Evolutionary conservation across 306 rosid genomes (phyloP), one percentile per base, ranked within the genome.

Genomic region (Sophora flavescens): DNA sequence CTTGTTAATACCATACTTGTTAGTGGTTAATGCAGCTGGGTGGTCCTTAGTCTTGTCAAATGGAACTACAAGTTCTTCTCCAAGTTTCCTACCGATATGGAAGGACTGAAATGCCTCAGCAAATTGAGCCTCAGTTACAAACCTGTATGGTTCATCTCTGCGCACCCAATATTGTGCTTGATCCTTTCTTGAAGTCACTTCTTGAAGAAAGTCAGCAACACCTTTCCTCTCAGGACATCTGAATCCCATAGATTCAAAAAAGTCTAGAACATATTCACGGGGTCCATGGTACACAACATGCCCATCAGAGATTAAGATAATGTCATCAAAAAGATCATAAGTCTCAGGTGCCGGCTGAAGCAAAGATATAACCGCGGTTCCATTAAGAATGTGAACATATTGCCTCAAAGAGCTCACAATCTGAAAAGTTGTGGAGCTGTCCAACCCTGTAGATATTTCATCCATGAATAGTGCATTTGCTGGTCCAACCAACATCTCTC

Each of bases 401-500:
- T 84, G 88, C 48, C 70, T 82, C 13, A 87, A 45, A 67, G 77
- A 87, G 77, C 69, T 87, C 77, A 84, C 77, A 44, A 87, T 84
- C 53, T 87, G 88, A 52, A 53, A 87, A 18, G 90, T 87, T 15
- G 90, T 87, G 39, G 88, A 84, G 71, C 90, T 84, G 60, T 87
- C 90, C 65, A 87, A 68, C 17, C 90, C 90, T 35, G 84, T 87
- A 1, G 88, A 87, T 62, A 87, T 87, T 51, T 87, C 87, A 72
- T 87, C 90, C 90, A 87, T 87, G 68, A 87, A 79, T 4, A 87
- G 60, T 28, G 85, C 90, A 48, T 84, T 84, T 11, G 82, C 84
- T 4, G 90, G 90, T 66, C 90, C 88, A 42, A 84, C 88, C 63
- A 87, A 48, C 90, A 87, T 87, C 81, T 87, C 90, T 15, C 90